These are phyloP conservation scores for Pecoramyces ruminantium DNA, from an alignment of 192 early-diverging fungal genomes.

Conservation along the genomic window DNA sequence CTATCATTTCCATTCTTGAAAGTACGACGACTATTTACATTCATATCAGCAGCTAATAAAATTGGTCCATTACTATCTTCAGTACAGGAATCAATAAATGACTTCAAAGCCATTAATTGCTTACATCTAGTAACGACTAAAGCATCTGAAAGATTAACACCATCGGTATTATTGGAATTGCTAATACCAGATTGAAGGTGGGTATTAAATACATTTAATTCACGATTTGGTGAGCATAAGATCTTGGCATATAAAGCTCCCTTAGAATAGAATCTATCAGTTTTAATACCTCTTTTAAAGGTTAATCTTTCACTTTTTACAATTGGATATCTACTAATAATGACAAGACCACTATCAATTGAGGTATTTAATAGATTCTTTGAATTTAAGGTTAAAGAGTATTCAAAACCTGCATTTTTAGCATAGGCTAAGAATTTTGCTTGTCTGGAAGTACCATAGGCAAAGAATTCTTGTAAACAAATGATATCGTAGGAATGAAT, in stretches of 20 bases:
- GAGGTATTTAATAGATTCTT: slow-evolving; percentile 37
- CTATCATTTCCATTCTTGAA: slow-evolving; percentile 16
- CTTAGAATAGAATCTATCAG: slow-evolving; percentile 54
- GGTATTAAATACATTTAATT: slow-evolving; percentile 53
- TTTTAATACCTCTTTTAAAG: slow-evolving; percentile 45
- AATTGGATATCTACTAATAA: slow-evolving; percentile 59
- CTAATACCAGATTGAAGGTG: slow-evolving; percentile 50
- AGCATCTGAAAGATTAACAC: slow-evolving; percentile 25
- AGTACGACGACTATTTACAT: slow-evolving; percentile 30
- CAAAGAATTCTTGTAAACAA: slow-evolving; percentile 67
- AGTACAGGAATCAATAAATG: slow-evolving; percentile 48
- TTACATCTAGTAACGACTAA: slow-evolving; percentile 33
- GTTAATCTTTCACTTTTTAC: slow-evolving; percentile 29
- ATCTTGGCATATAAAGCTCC: slow-evolving; percentile 58
- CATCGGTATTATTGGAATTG: slow-evolving; percentile 32
- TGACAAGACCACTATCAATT: slow-evolving; percentile 61
- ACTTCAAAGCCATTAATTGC: slow-evolving; percentile 48
- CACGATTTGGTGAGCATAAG: slow-evolving; percentile 24
- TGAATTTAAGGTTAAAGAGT: slow-evolving; percentile 36
- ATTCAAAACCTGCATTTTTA: slow-evolving; percentile 44
- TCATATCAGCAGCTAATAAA: slow-evolving; percentile 51
- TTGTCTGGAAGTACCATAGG: slow-evolving; percentile 45
- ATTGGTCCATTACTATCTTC: slow-evolving; percentile 36
- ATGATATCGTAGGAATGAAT: slow-evolving; percentile 63
- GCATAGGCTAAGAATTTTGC: slow-evolving; percentile 37